Base-by-base conservation (phyloP, 2,329 filamentous ascomycete genomes). In the Colletotrichum sp. region DNA sequence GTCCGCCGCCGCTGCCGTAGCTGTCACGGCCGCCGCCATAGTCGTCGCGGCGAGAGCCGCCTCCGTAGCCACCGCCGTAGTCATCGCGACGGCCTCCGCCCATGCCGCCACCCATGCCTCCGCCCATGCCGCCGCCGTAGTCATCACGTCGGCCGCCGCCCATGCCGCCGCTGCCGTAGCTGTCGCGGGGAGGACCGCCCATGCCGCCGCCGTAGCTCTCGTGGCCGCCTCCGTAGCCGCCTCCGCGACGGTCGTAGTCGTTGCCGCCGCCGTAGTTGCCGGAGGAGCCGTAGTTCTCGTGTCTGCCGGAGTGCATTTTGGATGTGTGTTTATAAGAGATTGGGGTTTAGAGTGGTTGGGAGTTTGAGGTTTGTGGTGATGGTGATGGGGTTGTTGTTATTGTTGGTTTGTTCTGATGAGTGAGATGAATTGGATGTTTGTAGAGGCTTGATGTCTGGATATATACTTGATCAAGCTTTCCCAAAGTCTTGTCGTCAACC, bases 241-340 rank as follows among this genome's bases (percentile, higher is more conserved):
- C 71, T 57, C 66, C 66, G 2, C 72, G 36, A 21, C 69, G 65
- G 65, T 67, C 72, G 13, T 69, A 69, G 72, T 69, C 67, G 38
- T 43, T 28, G 21, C 57, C 43, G 21, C 72, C 61, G 34, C 61
- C 68, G 68, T 72, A 72, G 55, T 70, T 71, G 34, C 64, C 71
- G 4, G 73, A 68, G 69, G 67, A 61, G 36, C 73, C 73, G 58
- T 75, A 73, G 69, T 75, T 75, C 15, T 73, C 70, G 24, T 73
- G 64, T 74, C 74, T 74, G 30, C 74, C 70, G 34, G 69, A 67
- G 34, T 75, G 58, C 74, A 73, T 75, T 52, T 8, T 73, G 57
- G 8, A 8, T 36, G 13, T 38, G 26, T 21, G 9, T 69, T 61
- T 61, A n/a, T 30, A 21, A 52, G 36, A 18, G 24, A 6, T 58